Percentiles rank a stretch among this genome's conserved stretches.
phyloP scores from a whole-genome alignment of 371 early-diverging fungal genomes.

The Aphelidium insulamus region DNA sequence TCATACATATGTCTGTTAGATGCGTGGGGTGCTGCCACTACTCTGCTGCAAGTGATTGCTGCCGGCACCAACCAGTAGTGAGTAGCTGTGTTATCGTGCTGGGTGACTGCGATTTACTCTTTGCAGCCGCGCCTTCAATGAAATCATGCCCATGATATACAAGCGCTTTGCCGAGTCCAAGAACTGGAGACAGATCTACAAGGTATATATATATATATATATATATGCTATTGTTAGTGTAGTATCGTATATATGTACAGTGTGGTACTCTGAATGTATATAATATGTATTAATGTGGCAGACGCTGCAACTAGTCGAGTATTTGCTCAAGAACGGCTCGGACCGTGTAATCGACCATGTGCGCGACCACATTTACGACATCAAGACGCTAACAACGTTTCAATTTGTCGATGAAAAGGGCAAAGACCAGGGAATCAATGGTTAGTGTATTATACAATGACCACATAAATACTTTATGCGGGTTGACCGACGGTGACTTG shows the following conservation, averaged over 20 bases:
- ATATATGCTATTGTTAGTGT: background rate
- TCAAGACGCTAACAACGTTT: conserved; percentile 61
- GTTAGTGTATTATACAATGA: conserved; percentile 14
- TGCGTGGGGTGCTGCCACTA: conserved; percentile 78
- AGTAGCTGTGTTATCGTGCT: conserved; percentile 2
- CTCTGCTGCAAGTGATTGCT: conserved; percentile 71
- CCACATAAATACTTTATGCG: background rate
- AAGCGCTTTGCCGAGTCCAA: conserved; percentile 54
- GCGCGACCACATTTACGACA: conserved; percentile 50
- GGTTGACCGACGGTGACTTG: background rate
- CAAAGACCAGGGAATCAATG: conserved; percentile 90
- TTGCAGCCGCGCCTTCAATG: conserved; percentile 57
- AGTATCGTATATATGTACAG: background rate
- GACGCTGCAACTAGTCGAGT: conserved; percentile 76
- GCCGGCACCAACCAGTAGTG: conserved; percentile 61
- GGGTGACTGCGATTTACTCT: background rate
- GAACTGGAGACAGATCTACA: conserved; percentile 86
- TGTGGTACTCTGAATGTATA: background rate
- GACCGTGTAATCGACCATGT: conserved; percentile 76
- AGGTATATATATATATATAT: conserved; percentile 22
- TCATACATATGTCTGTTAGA: too few relatives aligned
- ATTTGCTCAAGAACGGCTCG: conserved; percentile 80
- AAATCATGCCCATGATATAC: conserved; percentile 79
- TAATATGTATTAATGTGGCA: too few relatives aligned
- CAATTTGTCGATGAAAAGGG: conserved; percentile 69